Evolutionary conservation across 208 protist genomes (phyloP), one percentile per base, ranked within the genome.

Genomic region (Leishmania tropica): DNA sequence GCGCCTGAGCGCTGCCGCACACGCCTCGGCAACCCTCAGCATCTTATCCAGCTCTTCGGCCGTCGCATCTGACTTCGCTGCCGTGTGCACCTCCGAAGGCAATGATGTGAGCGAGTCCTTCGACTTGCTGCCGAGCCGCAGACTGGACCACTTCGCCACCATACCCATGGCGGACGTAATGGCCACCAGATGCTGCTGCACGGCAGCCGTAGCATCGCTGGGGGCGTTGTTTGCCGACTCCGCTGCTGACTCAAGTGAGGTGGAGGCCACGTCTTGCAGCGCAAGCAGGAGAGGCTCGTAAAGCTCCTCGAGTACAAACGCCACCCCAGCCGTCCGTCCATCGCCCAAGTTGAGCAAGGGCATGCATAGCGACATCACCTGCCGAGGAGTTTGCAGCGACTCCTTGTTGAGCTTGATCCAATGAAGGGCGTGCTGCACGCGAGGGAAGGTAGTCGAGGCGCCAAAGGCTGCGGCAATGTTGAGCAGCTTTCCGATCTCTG

Each of bases 401-500:
- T 86, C 67, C 35, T 73, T 48, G 78, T 95, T 86, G 17, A 51
- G 6, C 2, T 83, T 53, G 0, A 92, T 81, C 93, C 93, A 97
- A n/a, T 83, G 78, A 45, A 95, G 82, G 2, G 83, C 84, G n/a
- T 94, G 89, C n/a, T 76, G 68, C 35, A 97, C 90, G 1, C 92
- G 92, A 4, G 83, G 83, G 17, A 85, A 87, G 0, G 85, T 89
- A 10, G 90, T 95, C 56, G 90, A 67, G 56, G 86, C 93, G 35
- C 89, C 89, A 84, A 97, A 97, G 10, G 82, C 74, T n/a, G 93
- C 89, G 48, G 85, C 89, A 19, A 88, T 80, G 48, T 81, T 78
- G 37, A 97, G 83, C 73, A 97, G 72, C 81, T 96, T 97, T 17
- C 93, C 93, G 13, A 95, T 89, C 81, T 97, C 94, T 37, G 90